Percentiles rank a stretch among this genome's conserved stretches.
phyloP scores from a whole-genome alignment of 2,329 filamentous ascomycete genomes.

The Aureobasidium vineae region DNA sequence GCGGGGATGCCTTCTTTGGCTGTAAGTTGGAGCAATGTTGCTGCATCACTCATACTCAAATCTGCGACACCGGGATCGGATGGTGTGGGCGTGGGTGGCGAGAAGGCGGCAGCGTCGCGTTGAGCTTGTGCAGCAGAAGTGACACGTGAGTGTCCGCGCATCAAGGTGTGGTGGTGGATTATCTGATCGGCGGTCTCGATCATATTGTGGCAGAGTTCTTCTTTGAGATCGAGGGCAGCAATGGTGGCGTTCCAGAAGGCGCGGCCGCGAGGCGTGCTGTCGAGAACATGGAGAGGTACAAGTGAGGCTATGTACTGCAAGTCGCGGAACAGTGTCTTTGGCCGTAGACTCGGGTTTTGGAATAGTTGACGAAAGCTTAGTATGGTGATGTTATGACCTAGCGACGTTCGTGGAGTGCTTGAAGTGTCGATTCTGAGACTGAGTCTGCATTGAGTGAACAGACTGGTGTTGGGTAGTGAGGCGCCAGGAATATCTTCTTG shows the following conservation, averaged over 20 bases:
- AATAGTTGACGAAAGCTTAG: constrained; percentile 41
- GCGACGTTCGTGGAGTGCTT: background rate
- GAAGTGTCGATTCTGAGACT: constrained; percentile 21
- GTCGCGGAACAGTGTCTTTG: constrained; percentile 50
- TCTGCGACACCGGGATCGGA: constrained; percentile 50
- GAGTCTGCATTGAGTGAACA: background rate
- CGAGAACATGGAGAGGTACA: constrained; percentile 56
- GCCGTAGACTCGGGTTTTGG: constrained; percentile 46
- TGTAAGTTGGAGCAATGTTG: constrained; percentile 86
- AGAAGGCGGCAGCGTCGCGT: constrained; percentile 37
- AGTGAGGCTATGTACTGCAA: constrained; percentile 60
- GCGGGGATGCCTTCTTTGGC: constrained; percentile 88
- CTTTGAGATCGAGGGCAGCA: constrained; percentile 83
- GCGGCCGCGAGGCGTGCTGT: constrained; percentile 60
- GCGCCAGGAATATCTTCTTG: background rate
- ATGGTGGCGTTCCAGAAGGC: constrained; percentile 89
- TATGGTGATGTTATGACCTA: constrained; percentile 21
- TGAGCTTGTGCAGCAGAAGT: constrained; percentile 38
- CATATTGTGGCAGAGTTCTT: constrained; percentile 82
- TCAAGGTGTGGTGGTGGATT: constrained; percentile 66
- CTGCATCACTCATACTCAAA: constrained; percentile 75
- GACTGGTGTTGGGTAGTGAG: background rate
- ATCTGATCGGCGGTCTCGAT: constrained; percentile 71
- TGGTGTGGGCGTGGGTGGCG: constrained; percentile 25
- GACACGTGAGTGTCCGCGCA: constrained; percentile 47